Evolutionary conservation across 139 green algal genomes (phyloP).

Genomic region (Chloropicon primus): DNA sequence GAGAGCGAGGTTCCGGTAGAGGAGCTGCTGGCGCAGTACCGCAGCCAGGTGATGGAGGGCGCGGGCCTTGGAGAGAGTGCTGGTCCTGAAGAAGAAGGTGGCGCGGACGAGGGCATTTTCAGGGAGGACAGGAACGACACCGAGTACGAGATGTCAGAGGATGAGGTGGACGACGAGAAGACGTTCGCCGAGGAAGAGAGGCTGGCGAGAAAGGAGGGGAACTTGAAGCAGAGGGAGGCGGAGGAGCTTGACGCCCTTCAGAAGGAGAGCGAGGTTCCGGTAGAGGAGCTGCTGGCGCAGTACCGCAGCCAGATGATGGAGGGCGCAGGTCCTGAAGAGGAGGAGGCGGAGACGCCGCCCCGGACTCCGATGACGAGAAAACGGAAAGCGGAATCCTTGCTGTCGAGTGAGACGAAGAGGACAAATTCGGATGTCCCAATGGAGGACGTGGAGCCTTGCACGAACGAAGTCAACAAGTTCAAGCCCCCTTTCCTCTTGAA

Average conservation of each 20-base stretch:
- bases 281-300: slow-evolving; percentile 67
- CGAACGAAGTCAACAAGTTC: background rate
- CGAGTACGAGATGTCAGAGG: slow-evolving; percentile 1
- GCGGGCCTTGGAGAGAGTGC: background rate
- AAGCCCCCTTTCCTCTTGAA: slow-evolving; percentile 46
- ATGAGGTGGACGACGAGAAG: slow-evolving; percentile 46
- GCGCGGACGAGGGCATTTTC: background rate
- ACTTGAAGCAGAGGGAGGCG: slow-evolving; percentile 9
- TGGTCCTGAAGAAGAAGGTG: background rate
- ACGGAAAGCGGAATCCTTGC: slow-evolving; percentile 1
- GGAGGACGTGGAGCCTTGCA: background rate
- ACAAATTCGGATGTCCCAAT: background rate
- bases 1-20: slow-evolving; percentile 79
- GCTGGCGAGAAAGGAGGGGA: slow-evolving; percentile 29
- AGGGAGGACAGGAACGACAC: background rate
- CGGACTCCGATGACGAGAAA: slow-evolving; percentile 8
- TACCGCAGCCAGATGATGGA: slow-evolving; percentile 21
- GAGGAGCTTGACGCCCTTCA: slow-evolving; percentile 57
- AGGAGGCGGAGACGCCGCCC: slow-evolving; percentile 2
- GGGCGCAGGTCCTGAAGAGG: background rate
- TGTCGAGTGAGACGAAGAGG: background rate
- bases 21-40: slow-evolving; percentile 33
- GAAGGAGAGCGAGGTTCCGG: slow-evolving; percentile 63
- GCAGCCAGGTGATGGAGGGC: background rate
- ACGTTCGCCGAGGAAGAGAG: slow-evolving; percentile 60